Conservation (phyloP, 345 rosid genomes). For the Lumnitzera racemosa region DNA sequence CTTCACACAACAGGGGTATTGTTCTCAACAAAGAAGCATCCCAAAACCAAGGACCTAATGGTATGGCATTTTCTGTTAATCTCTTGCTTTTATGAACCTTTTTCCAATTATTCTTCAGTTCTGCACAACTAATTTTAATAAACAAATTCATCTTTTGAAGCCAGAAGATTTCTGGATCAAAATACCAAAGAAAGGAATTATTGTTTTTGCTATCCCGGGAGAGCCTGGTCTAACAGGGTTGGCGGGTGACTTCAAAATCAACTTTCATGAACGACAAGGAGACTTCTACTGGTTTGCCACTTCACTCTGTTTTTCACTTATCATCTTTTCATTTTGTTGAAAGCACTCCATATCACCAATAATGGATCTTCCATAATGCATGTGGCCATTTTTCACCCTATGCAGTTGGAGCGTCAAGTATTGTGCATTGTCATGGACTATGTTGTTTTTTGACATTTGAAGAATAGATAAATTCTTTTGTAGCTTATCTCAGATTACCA, state of each 20-base stretch:
- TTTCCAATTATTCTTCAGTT: too few relatives aligned
- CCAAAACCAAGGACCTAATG: slow-evolving; percentile 72
- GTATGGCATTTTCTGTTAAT: slow-evolving; percentile 16
- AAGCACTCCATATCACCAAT: neutral
- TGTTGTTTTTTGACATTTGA: too few relatives aligned
- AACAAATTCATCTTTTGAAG: slow-evolving; percentile 23
- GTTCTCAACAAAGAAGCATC: slow-evolving; percentile 73
- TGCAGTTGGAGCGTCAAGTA: too few relatives aligned
- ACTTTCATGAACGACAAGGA: slow-evolving; percentile 85
- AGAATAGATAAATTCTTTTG: too few relatives aligned
- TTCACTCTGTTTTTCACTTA: neutral
- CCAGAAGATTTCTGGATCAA: slow-evolving; percentile 94
- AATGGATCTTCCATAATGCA: neutral
- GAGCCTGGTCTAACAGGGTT: slow-evolving; percentile 86
- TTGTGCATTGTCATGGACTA: too few relatives aligned
- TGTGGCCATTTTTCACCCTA: too few relatives aligned
- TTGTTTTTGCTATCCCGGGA: slow-evolving; percentile 91
- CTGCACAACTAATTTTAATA: too few relatives aligned
- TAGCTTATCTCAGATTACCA: too few relatives aligned
- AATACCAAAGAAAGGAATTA: slow-evolving; percentile 79
- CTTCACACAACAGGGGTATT: slow-evolving; percentile 43
- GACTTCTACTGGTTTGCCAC: slow-evolving; percentile 77
- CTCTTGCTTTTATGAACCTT: too few relatives aligned
- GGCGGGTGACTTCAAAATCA: slow-evolving; percentile 80
- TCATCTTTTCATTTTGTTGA: neutral